Evolutionary conservation across 2,329 filamentous ascomycete genomes (phyloP), one percentile per base, ranked within the genome.

Genomic region (Diaporthe sp.): DNA sequence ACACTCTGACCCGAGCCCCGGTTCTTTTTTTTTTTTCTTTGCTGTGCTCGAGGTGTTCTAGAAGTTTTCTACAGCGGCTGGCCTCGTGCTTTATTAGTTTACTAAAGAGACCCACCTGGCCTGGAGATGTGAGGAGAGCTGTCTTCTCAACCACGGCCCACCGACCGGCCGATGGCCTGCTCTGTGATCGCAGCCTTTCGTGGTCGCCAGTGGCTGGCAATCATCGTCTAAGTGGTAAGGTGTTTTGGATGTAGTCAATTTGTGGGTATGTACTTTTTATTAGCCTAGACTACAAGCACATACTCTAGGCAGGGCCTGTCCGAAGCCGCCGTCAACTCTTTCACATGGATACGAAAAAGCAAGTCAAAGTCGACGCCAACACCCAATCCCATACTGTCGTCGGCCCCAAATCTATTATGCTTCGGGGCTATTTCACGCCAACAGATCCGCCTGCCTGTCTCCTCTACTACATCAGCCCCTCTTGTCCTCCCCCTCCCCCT

Each of bases 1-100:
- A 66, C 68, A 75, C 61, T 52, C 58, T 70, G 15, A 52, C 69
- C 67, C 70, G 71, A 55, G 52, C 47, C 54, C 72, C 30, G 45
- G 45, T 45, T 58, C 57, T 57, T 30, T 47, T 19, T 35, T 57
- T 55, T n/a, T n/a, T n/a, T n/a, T n/a, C n/a, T n/a, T n/a, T 61
- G 54, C 66, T 74, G 42, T 54, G 47, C 64, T 54, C 47, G n/a
- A 25, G 33, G 47, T 68, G 47, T 68, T 68, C 64, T 68, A 68
- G 64, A 68, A 68, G 64, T 68, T 68, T 68, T 68, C 64, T 47
- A 38, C 64, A 28, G n/a, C 33, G n/a, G 15, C 47, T 4, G 52
- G 30, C 42, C 42, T 66, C 28, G 60, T 13, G 45, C 64, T n/a
- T n/a, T 45, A 33, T 35, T 35, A 19, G 58, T 7, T 52, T 38